Evolutionary conservation across 352 stramenopile species (phyloP).

Genomic region (Pseudoperonospora humuli): DNA sequence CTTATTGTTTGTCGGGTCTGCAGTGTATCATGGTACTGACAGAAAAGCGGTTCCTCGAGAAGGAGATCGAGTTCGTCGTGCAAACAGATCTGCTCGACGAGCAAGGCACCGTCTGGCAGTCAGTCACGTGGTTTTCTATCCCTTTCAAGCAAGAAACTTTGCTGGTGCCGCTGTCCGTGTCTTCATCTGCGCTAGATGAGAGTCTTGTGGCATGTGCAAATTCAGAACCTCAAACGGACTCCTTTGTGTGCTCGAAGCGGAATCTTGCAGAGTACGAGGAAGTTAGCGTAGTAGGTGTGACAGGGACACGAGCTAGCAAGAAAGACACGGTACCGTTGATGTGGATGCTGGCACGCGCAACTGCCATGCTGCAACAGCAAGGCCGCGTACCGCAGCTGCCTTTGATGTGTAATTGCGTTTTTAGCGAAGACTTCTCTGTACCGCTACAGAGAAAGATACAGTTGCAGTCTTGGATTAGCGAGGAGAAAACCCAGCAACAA

Average conservation of each 20-base stretch:
- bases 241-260: conserved; percentile 36
- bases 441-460: conserved; percentile 26
- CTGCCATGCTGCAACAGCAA: conserved; percentile 37
- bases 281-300: conserved; percentile 42
- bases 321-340: conserved; percentile 33
- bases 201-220: conserved; percentile 19
- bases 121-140: conserved; percentile 47
- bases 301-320: conserved; percentile 15
- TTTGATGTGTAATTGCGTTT: conserved; percentile 45
- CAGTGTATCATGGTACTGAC: conserved; percentile 74
- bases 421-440: conserved; percentile 31
- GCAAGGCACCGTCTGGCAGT: conserved; percentile 70
- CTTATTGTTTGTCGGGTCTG: not conserved
- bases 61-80: conserved; percentile 63
- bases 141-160: conserved; percentile 57
- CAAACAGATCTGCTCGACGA: conserved; percentile 74
- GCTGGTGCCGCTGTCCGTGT: conserved; percentile 39
- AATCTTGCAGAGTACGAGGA: conserved; percentile 49
- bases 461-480: conserved; percentile 27
- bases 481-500: conserved; percentile 5
- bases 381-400: conserved; percentile 41
- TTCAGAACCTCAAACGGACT: conserved; percentile 8
- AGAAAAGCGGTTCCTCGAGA: conserved; percentile 62
- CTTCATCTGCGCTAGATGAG: conserved; percentile 32
- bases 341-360: conserved; percentile 48